Conservation (phyloP, 306 rosid genomes). For the Pterocarpus santalinus region DNA sequence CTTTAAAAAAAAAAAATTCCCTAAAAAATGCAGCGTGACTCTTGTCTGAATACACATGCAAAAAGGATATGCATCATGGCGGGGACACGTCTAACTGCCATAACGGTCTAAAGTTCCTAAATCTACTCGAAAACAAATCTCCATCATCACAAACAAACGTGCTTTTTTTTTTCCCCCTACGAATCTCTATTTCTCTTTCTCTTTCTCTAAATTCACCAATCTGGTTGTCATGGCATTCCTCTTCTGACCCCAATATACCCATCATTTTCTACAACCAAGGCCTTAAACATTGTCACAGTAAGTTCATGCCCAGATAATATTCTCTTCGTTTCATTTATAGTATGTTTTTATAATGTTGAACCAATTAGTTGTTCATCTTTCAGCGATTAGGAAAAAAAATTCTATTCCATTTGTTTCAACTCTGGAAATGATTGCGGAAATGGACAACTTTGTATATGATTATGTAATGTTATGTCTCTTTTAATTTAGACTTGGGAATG, state of each 20-base stretch:
- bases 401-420: neutral
- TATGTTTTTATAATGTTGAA: neutral
- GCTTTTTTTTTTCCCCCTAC: neutral
- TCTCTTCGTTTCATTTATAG: too few species aligned
- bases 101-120: constrained; percentile 47
- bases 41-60: too few species aligned
- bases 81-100: constrained; percentile 51
- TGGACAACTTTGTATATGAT: neutral
- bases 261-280: constrained; percentile 8
- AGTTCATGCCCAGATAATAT: neutral
- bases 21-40: too few species aligned
- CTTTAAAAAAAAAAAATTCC: too few species aligned
- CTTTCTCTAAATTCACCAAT: constrained; percentile 7
- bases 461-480: neutral
- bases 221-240: neutral
- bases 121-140: constrained; percentile 26
- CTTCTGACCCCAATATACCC: constrained; percentile 20
- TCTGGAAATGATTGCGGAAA: constrained; percentile 3
- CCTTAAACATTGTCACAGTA: constrained; percentile 32
- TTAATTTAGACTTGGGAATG: neutral
- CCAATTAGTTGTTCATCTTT: neutral
- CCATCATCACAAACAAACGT: neutral
- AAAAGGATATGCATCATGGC: constrained; percentile 8
- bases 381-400: neutral
- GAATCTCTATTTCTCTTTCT: neutral